Evolutionary conservation across 106 monocot genomes (phyloP).

Genomic region (Agapanthus africanus): DNA sequence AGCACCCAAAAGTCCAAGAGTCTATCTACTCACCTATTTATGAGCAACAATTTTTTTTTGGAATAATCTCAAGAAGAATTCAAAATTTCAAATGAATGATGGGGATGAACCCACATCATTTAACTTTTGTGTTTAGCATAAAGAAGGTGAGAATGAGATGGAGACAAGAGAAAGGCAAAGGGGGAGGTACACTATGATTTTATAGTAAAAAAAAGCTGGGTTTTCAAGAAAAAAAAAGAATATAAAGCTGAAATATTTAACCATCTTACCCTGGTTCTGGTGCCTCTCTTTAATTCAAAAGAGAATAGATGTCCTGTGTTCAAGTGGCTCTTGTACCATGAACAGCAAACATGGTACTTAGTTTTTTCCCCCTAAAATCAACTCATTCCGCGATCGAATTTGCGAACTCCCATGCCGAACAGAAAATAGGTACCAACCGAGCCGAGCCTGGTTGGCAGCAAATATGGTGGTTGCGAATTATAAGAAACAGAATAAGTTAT

Average conservation of each 20-base stretch:
- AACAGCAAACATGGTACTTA: not conserved
- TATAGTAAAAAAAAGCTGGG: not conserved
- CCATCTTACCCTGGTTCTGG: not conserved
- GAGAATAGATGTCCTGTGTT: too few species aligned
- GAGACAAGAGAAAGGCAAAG: too few species aligned
- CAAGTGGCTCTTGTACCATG: too few species aligned
- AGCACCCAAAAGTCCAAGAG: not conserved
- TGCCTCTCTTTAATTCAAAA: slow-evolving; percentile 18
- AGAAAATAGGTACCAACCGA: too few species aligned
- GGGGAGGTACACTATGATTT: not conserved
- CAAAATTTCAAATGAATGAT: slow-evolving; percentile 4
- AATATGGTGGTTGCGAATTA: too few species aligned
- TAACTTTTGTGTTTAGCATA: too few species aligned
- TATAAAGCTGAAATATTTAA: not conserved
- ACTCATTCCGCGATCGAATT: too few species aligned
- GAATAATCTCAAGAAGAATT: not conserved
- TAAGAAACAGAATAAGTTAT: too few species aligned
- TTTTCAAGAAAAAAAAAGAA: not conserved
- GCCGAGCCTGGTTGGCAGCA: too few species aligned
- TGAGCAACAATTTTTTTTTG: not conserved
- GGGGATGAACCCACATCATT: not conserved
- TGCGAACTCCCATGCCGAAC: too few species aligned
- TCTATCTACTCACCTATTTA: not conserved
- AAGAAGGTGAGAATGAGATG: not conserved
- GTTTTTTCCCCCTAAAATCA: too few species aligned